Conservation (phyloP, 495 filamentous ascomycete species). For the Thozetella sp. region DNA sequence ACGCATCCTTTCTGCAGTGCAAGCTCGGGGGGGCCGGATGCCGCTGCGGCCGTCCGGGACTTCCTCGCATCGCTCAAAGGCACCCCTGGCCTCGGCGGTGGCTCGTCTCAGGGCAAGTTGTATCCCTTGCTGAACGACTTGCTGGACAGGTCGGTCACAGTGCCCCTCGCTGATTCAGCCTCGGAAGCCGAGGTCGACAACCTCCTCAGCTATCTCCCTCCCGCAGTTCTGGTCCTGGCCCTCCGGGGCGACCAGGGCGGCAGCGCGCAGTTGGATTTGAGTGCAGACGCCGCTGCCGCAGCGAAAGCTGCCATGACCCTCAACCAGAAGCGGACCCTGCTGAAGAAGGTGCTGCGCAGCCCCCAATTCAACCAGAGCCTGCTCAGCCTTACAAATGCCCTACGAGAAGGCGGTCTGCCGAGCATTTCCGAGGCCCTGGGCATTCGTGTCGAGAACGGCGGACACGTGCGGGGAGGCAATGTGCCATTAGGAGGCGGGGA, state of each 20-base stretch:
- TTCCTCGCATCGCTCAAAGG: conserved; percentile 84
- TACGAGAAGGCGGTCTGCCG: conserved; percentile 90
- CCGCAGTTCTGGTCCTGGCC: conserved; percentile 64
- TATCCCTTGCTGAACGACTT: conserved; percentile 90
- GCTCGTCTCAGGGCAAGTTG: conserved; percentile 55
- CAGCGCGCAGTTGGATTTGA: conserved; percentile 54
- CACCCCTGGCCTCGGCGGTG: conserved; percentile 33
- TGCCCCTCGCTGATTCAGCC: conserved; percentile 73
- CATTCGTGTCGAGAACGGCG: conserved; percentile 79
- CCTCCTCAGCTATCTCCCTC: conserved; percentile 76
- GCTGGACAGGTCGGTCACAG: conserved; percentile 71
- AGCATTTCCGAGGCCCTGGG: conserved; percentile 85
- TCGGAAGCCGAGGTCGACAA: conserved; percentile 66
- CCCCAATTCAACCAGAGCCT: conserved; percentile 91
- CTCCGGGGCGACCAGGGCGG: conserved; percentile 59
- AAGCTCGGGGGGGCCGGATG: conserved; percentile 44
- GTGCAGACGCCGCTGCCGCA: conserved; percentile 65
- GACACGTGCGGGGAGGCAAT: conserved; percentile 70
- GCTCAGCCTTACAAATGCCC: conserved; percentile 78
- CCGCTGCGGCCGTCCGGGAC: conserved; percentile 76
- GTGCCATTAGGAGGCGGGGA: conserved; percentile 88
- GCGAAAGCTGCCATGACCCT: conserved; percentile 74
- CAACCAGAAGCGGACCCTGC: conserved; percentile 77
- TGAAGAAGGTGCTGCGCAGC: conserved; percentile 82
- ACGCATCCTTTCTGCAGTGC: conserved; percentile 33